Evolutionary conservation across 176 grass and related monocot species (phyloP).

Genomic region (Aegilops longissima): DNA sequence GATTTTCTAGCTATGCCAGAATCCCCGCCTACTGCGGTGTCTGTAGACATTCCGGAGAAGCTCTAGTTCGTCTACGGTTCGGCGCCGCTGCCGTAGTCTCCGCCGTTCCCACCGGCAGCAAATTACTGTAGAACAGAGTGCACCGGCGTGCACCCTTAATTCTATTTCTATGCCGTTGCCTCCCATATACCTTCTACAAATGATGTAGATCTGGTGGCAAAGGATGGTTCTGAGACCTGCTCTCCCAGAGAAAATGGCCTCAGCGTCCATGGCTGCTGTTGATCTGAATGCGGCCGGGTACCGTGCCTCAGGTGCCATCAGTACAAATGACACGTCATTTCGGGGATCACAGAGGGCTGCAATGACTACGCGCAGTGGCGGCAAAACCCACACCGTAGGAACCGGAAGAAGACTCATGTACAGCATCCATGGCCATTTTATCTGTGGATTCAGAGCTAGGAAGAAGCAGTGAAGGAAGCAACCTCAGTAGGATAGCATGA

Average conservation of each 20-base stretch:
- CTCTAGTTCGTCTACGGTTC: background rate
- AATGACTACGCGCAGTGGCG: background rate
- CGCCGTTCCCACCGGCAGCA: background rate
- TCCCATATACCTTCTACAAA: background rate
- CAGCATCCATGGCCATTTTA: conserved; percentile 4
- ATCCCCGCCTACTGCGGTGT: background rate
- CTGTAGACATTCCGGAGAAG: background rate
- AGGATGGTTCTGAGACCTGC: background rate
- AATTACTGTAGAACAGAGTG: background rate
- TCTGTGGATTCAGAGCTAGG: background rate
- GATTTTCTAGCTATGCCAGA: background rate
- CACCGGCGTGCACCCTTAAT: background rate
- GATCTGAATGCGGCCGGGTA: background rate
- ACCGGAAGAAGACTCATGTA: background rate
- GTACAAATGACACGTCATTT: no score
- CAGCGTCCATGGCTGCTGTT: background rate
- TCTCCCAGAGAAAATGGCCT: background rate
- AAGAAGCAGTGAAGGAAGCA: background rate
- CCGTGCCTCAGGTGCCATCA: no score
- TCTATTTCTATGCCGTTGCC: background rate
- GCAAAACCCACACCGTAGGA: background rate
- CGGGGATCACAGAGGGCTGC: background rate
- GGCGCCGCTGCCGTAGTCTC: background rate
- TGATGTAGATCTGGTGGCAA: background rate
- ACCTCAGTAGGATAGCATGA: no score